Evolutionary conservation across 805 yeast genomes (phyloP), one percentile per base, ranked within the genome.

Genomic region (Candida palmyrensis): DNA sequence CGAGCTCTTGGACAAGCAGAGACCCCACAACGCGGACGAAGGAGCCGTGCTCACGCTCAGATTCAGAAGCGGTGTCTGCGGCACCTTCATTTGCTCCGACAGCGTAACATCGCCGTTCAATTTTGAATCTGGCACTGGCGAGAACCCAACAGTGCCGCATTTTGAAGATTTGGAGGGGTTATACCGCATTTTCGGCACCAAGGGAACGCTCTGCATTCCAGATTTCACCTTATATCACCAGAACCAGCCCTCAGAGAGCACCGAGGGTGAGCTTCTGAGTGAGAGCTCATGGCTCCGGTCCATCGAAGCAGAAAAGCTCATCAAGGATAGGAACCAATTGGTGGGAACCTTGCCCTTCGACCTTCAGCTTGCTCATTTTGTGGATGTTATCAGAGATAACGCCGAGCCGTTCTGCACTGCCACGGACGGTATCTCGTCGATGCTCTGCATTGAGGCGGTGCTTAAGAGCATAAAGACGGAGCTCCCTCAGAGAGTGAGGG

Each of bases 41-140:
- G 71, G 71, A 6, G 71, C 70, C 1, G 61, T 53, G 3, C 50
- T 65, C 17, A 62, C 68, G 11, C 36, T 65, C 14, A 44, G 55
- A 8, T 65, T 65, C 42, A 51, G 53, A 14, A 55, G 45, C 35
- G 71, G 71, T 5, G 50, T 61, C 27, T 48, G 59, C 28, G 70
- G 70, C 3, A 62, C 69, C 2, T 65, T 65, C 37, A 42, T 65
- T 25, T 65, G 71, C 40, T 51, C 66, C 5, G 71, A 64, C 36
- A 64, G 62, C 33, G 62, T 62, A 19, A 50, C 57, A 2, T 59
- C 66, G 8, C 68, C 71, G 1, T 65, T 58, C 36, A 57, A 53
- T 38, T 65, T 65, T 31, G 71, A 64, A 44, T 47, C 53, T 3
- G 67, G 68, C 1, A 64, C 71, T 0, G 70, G 71, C 5, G 71